A percentile compares a stretch with the other conserved stretches of the same genome.
phyloP scores from a whole-genome alignment of 495 filamentous ascomycete species.

The Xylaria longipes region DNA sequence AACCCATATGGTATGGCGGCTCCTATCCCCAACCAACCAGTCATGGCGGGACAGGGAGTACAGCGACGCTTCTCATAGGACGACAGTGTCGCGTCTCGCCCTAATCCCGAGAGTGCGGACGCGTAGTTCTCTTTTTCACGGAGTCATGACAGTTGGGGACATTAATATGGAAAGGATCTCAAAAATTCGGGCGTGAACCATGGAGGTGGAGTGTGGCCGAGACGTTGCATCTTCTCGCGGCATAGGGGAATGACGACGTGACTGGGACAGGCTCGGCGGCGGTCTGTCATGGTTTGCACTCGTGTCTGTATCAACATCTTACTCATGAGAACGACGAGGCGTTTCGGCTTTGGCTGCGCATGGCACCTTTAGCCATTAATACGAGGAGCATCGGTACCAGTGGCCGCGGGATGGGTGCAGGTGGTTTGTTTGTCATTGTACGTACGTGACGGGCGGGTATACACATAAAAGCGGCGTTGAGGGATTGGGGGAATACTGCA shows the following conservation, averaged over 20 bases:
- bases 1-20: constrained; percentile 76
- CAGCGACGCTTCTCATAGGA: constrained; percentile 59
- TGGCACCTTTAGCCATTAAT: constrained; percentile 33
- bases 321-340: constrained; percentile 43
- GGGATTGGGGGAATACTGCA: constrained; percentile 17
- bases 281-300: constrained; percentile 30
- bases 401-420: constrained; percentile 22
- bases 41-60: constrained; percentile 62
- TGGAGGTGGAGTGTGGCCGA: neutral
- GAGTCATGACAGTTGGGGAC: neutral
- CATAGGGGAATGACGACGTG: constrained; percentile 13
- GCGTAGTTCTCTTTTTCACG: neutral
- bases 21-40: constrained; percentile 58
- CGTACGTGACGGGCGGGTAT: constrained; percentile 40
- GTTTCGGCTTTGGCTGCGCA: constrained; percentile 41
- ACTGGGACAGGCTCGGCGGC: neutral
- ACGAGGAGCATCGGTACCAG: constrained; percentile 28
- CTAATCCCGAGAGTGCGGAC: neutral
- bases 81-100: constrained; percentile 26
- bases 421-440: constrained; percentile 30
- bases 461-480: constrained; percentile 48
- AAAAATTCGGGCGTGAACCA: constrained; percentile 6
- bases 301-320: constrained; percentile 44
- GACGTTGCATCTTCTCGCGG: constrained; percentile 9
- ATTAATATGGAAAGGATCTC: neutral